A percentile compares a stretch with the other conserved stretches of the same genome.
phyloP scores from a whole-genome alignment of 2,329 filamentous ascomycete species.

The Chaetomiaceae sp. region DNA sequence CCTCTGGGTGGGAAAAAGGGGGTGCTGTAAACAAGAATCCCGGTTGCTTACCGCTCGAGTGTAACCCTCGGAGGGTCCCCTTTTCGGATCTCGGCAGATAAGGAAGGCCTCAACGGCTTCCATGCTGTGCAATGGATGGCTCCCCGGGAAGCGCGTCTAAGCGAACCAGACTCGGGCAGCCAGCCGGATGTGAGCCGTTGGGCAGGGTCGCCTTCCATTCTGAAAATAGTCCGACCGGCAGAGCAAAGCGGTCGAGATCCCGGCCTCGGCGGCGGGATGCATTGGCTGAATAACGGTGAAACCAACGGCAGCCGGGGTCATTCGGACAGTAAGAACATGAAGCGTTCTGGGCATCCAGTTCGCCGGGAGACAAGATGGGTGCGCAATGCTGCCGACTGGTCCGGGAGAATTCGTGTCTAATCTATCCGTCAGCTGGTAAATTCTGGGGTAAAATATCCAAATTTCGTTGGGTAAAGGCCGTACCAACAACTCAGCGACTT shows the following conservation, averaged over 20 bases:
- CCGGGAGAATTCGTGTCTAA: slow-evolving; percentile 18
- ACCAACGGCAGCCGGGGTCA: slow-evolving; percentile 7
- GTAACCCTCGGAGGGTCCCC: slow-evolving; percentile 11
- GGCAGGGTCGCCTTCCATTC: too few species aligned
- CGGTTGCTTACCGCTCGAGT: neutral
- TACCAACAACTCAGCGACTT: neutral
- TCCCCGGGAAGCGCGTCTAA: slow-evolving; percentile 1
- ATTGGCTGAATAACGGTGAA: slow-evolving; percentile 13
- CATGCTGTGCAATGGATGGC: slow-evolving; percentile 3
- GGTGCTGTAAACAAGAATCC: slow-evolving; percentile 16
- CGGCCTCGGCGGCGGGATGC: neutral
- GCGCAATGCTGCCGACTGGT: slow-evolving; percentile 28
- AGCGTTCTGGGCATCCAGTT: slow-evolving; percentile 18
- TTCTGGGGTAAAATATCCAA: slow-evolving; percentile 28
- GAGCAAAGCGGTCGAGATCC: slow-evolving; percentile 2
- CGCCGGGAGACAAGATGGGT: slow-evolving; percentile 18
- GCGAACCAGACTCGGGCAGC: neutral
- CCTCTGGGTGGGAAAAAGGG: neutral
- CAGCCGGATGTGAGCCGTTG: slow-evolving; percentile 5
- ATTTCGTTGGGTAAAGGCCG: slow-evolving; percentile 18
- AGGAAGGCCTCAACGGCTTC: neutral
- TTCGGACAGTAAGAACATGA: neutral
- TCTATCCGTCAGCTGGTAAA: slow-evolving; percentile 25
- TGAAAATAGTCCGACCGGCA: slow-evolving; percentile 16
- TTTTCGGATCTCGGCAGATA: slow-evolving; percentile 25